Evolutionary conservation across 768 basidiomycete genomes (phyloP).

Genomic region (Naganishia kalamii): DNA sequence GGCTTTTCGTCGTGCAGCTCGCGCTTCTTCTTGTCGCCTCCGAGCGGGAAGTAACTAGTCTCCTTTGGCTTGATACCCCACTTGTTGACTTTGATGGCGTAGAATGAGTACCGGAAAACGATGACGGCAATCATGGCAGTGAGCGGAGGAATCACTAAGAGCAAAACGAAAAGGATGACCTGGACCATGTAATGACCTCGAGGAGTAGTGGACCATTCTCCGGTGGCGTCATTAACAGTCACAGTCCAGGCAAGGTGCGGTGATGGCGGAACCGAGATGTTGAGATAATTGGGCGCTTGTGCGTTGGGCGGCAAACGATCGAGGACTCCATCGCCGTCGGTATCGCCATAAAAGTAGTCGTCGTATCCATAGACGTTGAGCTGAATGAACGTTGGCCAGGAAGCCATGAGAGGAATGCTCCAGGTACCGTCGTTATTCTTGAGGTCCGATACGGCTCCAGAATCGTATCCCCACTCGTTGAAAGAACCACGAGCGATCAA

Average conservation of each 20-base stretch:
- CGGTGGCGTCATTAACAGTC: constrained; percentile 65
- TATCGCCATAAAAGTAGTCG: constrained; percentile 86
- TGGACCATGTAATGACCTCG: constrained; percentile 74
- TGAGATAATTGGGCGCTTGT: constrained; percentile 72
- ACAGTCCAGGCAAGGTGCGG: constrained; percentile 86
- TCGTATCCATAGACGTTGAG: constrained; percentile 86
- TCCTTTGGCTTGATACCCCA: constrained; percentile 71
- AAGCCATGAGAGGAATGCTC: constrained; percentile 60
- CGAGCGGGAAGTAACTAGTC: constrained; percentile 77
- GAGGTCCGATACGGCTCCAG: constrained; percentile 69
- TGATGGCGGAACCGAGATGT: constrained; percentile 81
- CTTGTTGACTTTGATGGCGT: constrained; percentile 88
- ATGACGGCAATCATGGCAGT: constrained; percentile 75
- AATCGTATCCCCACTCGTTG: constrained; percentile 87
- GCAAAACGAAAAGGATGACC: constrained; percentile 78
- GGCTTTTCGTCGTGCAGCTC: constrained; percentile 45
- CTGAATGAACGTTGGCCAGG: constrained; percentile 84
- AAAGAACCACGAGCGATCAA: constrained; percentile 80
- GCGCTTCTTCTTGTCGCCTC: constrained; percentile 61
- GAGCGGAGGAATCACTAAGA: constrained; percentile 73
- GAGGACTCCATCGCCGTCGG: constrained; percentile 76
- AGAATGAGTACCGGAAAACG: constrained; percentile 92
- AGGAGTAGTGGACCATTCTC: constrained; percentile 72
- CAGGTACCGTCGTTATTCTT: constrained; percentile 29
- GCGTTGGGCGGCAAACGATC: constrained; percentile 84